Base-by-base conservation (phyloP, 257 asterid genomes). In the Nicotiana attenuata region DNA sequence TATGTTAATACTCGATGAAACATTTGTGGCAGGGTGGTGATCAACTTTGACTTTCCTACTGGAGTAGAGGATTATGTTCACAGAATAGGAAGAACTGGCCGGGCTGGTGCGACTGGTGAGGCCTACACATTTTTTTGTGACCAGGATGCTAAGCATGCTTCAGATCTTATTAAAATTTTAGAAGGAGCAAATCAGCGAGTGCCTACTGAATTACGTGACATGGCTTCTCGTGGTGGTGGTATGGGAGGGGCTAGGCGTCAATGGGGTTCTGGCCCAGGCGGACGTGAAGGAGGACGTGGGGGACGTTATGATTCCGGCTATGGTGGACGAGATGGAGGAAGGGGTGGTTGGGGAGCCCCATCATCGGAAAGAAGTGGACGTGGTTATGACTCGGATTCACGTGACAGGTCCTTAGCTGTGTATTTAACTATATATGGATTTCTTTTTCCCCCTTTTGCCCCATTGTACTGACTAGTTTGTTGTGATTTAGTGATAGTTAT, bases 61-160 rank as follows among this genome's bases (percentile, higher is more conserved):
- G 99, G 99, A 68, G 81, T 96, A 76, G 99, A 96, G 91, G 98
- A 94, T 87, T 96, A 96, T 76, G 99, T 96, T 79, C 99, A 96
- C 92, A 91, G 99, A 83, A 93, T 96, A n/a, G 99, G 99, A 86
- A 96, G 99, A 88, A 96, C 99, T 4, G 99, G 99, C 35, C 91
- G 99, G 60, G 99, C 98, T 3, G 99, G 99, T 77, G 99, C 99
- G 22, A 92, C 98, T 63, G 99, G 99, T 17, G 83, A 87, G 71
- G 97, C 99, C 8, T 90, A 89, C 59, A 93, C 99, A 10, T 96
- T 96, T 86, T 86, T 96, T 10, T 80, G 90, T 81, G 97, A 90
- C 85, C 95, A 96, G 85, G 98, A 96, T 84, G 92, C 93, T 0
- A 96, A 90, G 88, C 91, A 94, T 83, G 97, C 98, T 26, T 83